Evolutionary conservation across 495 filamentous ascomycete genomes (phyloP).

Genomic region (Penicillium desertorum): DNA sequence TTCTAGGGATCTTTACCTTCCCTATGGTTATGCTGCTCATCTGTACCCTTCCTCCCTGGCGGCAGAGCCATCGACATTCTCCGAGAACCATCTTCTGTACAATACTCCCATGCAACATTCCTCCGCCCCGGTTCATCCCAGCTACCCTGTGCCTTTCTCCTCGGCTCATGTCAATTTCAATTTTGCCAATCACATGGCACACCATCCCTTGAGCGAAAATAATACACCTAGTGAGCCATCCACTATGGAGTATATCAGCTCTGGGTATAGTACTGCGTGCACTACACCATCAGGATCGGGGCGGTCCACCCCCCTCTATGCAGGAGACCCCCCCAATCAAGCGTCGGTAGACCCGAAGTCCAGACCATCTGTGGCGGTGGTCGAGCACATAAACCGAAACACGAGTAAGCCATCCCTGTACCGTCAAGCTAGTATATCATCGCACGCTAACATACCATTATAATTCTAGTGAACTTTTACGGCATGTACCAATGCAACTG

Average conservation of each 20-base stretch:
- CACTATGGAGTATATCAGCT: neutral
- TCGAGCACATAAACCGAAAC: neutral
- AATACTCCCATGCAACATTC: neutral
- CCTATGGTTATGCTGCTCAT: neutral
- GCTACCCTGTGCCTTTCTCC: neutral
- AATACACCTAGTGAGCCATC: neutral
- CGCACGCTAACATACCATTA: neutral
- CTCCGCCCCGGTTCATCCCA: neutral
- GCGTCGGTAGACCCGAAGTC: neutral
- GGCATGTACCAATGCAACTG: constrained; percentile 1
- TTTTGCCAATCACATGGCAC: neutral
- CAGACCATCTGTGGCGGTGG: neutral
- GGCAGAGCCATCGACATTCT: neutral
- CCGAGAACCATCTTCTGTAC: neutral
- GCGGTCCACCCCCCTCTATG: neutral
- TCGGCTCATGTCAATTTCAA: neutral
- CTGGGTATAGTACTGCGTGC: neutral
- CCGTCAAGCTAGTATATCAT: neutral
- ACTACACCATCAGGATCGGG: neutral
- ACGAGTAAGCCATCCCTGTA: neutral
- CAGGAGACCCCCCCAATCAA: neutral
- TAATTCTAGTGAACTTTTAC: neutral
- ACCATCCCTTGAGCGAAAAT: neutral
- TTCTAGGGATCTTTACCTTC: neutral
- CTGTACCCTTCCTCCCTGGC: neutral